phyloP scores from a whole-genome alignment of 176 grass and related monocot species.

The Zea mays region DNA sequence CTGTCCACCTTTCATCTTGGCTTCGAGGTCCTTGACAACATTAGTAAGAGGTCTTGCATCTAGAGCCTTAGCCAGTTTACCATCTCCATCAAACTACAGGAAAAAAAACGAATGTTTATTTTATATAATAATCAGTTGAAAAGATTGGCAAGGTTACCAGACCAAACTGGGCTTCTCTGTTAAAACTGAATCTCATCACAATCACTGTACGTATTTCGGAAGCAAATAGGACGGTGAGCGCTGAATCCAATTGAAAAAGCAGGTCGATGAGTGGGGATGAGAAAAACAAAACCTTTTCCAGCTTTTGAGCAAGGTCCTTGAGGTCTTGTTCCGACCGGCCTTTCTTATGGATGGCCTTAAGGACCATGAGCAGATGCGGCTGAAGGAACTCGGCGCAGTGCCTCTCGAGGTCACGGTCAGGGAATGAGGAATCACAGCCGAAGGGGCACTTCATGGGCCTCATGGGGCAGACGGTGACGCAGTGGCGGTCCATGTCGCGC shows the following conservation, averaged over 20 bases:
- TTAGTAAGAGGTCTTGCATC: conserved; percentile 75
- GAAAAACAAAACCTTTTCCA: conserved; percentile 63
- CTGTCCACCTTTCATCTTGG: conserved; percentile 38
- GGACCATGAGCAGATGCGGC: conserved; percentile 56
- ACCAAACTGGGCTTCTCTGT: too few species aligned
- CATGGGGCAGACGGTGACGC: conserved; percentile 81
- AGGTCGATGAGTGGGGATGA: too few species aligned
- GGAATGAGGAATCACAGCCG: conserved; percentile 65
- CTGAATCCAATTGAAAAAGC: neutral
- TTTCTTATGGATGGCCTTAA: conserved; percentile 68
- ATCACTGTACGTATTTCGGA: neutral
- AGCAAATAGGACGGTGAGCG: neutral
- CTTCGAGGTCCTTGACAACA: conserved; percentile 70
- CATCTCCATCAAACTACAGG: conserved; percentile 45
- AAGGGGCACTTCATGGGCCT: conserved; percentile 88
- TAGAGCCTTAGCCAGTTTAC: conserved; percentile 50
- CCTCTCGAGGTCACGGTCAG: conserved; percentile 50
- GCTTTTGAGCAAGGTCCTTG: conserved; percentile 44
- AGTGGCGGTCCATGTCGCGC: conserved; percentile 86
- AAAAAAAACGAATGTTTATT: neutral
- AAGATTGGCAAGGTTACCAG: neutral
- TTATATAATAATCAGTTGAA: neutral
- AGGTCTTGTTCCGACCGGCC: conserved; percentile 50
- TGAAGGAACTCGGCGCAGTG: conserved; percentile 64
- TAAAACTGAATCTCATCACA: too few species aligned